A percentile compares a stretch with the other conserved stretches of the same genome.
These are phyloP conservation scores for Vachellia pachyceras DNA, from an alignment of 306 rosid genomes.

Conservation along the genomic window DNA sequence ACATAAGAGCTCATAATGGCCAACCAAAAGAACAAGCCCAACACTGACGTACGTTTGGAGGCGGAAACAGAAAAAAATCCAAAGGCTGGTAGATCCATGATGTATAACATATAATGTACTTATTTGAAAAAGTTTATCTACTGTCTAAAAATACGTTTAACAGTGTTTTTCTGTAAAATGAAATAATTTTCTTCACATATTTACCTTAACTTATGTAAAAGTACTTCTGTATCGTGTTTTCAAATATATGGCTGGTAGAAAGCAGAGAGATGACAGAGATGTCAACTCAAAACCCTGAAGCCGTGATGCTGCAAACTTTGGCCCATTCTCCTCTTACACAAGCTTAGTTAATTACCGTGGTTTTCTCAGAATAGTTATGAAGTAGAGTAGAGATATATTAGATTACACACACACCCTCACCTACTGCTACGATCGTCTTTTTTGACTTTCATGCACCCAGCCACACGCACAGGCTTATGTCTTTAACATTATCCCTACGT, in stretches of 20 bases:
- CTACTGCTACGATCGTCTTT: conserved; percentile 41
- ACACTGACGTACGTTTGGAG: conserved; percentile 35
- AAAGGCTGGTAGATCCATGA: conserved; percentile 33
- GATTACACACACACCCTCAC: conserved; percentile 34
- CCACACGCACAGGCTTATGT: not conserved
- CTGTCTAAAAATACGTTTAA: too few species aligned
- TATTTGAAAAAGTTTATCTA: too few species aligned
- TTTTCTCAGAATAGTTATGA: conserved; percentile 18
- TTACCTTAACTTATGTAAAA: too few species aligned
- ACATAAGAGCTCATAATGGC: not conserved
- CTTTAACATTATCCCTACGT: not conserved
- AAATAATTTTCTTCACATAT: too few species aligned
- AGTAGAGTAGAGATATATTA: not conserved
- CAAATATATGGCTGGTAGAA: too few species aligned
- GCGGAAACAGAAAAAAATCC: conserved; percentile 35
- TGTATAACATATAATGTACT: too few species aligned
- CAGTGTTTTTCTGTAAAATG: too few species aligned
- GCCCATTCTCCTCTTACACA: not conserved
- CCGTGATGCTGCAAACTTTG: conserved; percentile 32
- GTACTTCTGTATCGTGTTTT: too few species aligned
- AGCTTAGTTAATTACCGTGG: conserved; percentile 17
- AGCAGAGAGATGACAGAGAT: too few species aligned
- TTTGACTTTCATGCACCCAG: conserved; percentile 43
- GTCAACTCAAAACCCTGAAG: conserved; percentile 38
- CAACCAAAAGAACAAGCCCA: conserved; percentile 25